These are phyloP conservation scores for Metarhizium brunneum DNA, from an alignment of 2,329 filamentous ascomycete genomes.

Conservation along the genomic window DNA sequence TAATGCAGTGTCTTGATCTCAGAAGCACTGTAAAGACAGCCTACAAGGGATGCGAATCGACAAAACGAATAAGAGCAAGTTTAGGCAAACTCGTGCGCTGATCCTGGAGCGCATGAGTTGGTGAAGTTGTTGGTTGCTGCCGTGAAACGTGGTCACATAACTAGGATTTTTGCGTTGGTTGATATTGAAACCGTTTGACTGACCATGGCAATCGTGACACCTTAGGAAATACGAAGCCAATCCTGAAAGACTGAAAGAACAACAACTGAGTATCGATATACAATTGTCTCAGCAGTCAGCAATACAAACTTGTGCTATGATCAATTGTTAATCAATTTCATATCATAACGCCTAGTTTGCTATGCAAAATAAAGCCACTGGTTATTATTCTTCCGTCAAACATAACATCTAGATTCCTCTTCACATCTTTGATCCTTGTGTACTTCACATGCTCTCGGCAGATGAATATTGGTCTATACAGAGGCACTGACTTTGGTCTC, in stretches of 20 bases:
- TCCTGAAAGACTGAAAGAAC: too few relatives aligned
- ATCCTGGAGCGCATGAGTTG: too few relatives aligned
- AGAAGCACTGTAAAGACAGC: slow-evolving; percentile 36
- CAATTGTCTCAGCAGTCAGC: background rate
- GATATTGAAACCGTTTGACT: too few relatives aligned
- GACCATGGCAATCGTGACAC: too few relatives aligned
- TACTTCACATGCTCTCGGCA: background rate
- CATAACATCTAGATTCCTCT: background rate
- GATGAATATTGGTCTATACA: background rate
- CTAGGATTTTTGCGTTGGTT: too few relatives aligned
- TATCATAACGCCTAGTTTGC: slow-evolving; percentile 2
- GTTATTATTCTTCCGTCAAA: background rate
- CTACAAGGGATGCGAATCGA: slow-evolving; percentile 53
- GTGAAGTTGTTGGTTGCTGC: too few relatives aligned
- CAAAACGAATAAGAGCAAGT: slow-evolving; percentile 35
- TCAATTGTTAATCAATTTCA: background rate
- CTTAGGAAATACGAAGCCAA: too few relatives aligned
- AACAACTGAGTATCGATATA: slow-evolving; percentile 54
- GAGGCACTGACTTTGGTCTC: slow-evolving; percentile 22
- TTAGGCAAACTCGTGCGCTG: too few relatives aligned
- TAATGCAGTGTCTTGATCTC: slow-evolving; percentile 35
- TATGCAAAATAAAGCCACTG: background rate
- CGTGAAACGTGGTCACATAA: too few relatives aligned
- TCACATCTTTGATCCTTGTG: background rate
- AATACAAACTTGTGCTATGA: background rate